Evolutionary conservation across 495 filamentous ascomycete genomes (phyloP).

Genomic region (Lasiosphaeriaceae sp.): DNA sequence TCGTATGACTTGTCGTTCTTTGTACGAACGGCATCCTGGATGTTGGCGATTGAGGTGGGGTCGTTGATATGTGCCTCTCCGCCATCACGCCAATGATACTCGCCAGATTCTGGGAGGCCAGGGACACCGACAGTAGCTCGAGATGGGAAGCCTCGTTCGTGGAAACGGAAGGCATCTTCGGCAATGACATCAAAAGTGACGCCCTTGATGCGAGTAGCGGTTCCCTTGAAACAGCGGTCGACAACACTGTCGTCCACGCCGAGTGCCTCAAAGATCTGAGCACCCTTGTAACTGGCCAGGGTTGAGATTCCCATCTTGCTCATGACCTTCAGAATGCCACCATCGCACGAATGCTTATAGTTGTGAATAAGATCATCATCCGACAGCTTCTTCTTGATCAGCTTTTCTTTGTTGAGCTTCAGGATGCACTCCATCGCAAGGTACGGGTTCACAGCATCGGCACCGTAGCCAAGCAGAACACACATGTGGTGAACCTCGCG

Average conservation of each 20-base stretch:
- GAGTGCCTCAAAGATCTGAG: conserved; percentile 99
- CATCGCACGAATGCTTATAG: conserved; percentile 97
- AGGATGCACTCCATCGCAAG: conserved; percentile 96
- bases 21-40: conserved; percentile 94
- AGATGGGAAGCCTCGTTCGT: conserved; percentile 91
- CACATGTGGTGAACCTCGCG: conserved; percentile 99
- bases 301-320: conserved; percentile 99
- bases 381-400: conserved; percentile 85
- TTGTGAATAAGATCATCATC: conserved; percentile 88
- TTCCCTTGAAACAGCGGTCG: conserved; percentile 94
- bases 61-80: conserved; percentile 99
- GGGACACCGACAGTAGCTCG: conserved; percentile 72
- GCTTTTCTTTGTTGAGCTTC: conserved; percentile 94
- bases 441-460: conserved; percentile 95
- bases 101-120: conserved; percentile 89
- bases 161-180: conserved; percentile 93
- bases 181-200: conserved; percentile 95
- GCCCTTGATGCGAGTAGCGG: conserved; percentile 92
- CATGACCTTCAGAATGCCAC: conserved; percentile 99
- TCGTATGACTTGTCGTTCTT: conserved; percentile 99
- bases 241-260: conserved; percentile 94
- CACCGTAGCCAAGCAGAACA: conserved; percentile 93
- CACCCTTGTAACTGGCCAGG: conserved; percentile 96
- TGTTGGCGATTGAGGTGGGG: conserved; percentile 90
- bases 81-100: conserved; percentile 99